These are phyloP conservation scores for Trichoderma sp. DNA, from an alignment of 2,329 filamentous ascomycete species.

Conservation along the genomic window DNA sequence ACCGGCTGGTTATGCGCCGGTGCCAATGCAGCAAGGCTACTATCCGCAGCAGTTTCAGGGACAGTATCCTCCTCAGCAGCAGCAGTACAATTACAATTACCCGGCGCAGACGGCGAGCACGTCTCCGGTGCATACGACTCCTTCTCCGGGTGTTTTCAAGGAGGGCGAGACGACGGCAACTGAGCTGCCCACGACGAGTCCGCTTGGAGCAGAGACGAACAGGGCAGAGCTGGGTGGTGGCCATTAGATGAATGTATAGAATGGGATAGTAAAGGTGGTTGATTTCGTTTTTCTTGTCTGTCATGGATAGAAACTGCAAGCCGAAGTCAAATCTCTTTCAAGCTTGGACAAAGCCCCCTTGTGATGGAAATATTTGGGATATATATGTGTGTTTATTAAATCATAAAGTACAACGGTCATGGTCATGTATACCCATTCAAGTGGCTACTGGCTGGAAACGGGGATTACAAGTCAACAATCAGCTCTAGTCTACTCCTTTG, in stretches of 20 bases:
- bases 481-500: background rate
- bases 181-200: constrained; percentile 36
- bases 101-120: constrained; percentile 27
- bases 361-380: background rate
- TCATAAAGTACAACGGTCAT: background rate
- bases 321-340: background rate
- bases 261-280: background rate
- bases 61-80: constrained; percentile 21
- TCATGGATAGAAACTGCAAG: background rate
- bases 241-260: background rate
- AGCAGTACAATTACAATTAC: constrained; percentile 29
- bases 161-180: constrained; percentile 26
- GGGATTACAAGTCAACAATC: background rate
- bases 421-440: background rate
- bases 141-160: constrained; percentile 33
- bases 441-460: background rate
- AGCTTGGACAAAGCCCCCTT: background rate
- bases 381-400: background rate
- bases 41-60: constrained; percentile 27
- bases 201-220: constrained; percentile 38
- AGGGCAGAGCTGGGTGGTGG: constrained; percentile 29
- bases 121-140: constrained; percentile 35
- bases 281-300: background rate
- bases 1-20: constrained; percentile 33
- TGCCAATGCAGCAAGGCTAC: constrained; percentile 30